These are phyloP conservation scores for Boletus pseudo-olivaceus DNA, from an alignment of 768 basidiomycete species.

Conservation along the genomic window DNA sequence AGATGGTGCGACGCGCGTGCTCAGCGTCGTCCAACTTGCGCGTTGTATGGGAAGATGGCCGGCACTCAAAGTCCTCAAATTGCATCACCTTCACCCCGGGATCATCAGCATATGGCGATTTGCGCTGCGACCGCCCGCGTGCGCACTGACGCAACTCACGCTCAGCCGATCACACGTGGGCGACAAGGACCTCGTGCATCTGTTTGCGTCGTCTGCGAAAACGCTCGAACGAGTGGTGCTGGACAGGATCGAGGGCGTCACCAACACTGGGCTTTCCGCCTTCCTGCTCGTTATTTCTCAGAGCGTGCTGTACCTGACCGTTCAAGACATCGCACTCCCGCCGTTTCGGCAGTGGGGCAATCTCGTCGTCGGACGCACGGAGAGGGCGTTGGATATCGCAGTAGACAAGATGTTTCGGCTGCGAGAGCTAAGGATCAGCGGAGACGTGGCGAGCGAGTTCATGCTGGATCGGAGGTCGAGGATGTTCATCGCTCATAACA, in stretches of 20 bases:
- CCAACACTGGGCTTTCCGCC: slow-evolving; percentile 13
- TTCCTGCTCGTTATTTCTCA: slow-evolving; percentile 13
- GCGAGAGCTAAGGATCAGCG: slow-evolving; percentile 15
- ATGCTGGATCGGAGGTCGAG: slow-evolving; percentile 22
- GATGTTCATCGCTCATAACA: slow-evolving; percentile 7
- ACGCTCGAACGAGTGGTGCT: slow-evolving; percentile 20
- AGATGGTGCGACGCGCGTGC: neutral
- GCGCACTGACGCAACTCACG: slow-evolving; percentile 18
- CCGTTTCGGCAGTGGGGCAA: slow-evolving; percentile 15
- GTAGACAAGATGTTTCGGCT: slow-evolving; percentile 20
- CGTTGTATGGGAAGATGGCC: slow-evolving; percentile 20
- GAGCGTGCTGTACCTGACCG: slow-evolving; percentile 10
- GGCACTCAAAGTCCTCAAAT: slow-evolving; percentile 6
- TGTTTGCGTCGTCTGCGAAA: slow-evolving; percentile 7
- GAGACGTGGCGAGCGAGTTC: slow-evolving; percentile 24
- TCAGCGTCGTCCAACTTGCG: slow-evolving; percentile 16
- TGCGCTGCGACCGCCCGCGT: slow-evolving; percentile 9
- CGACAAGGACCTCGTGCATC: slow-evolving; percentile 18
- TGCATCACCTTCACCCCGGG: slow-evolving; percentile 16
- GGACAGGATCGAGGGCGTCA: slow-evolving; percentile 16
- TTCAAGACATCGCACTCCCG: slow-evolving; percentile 20
- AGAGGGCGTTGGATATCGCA: slow-evolving; percentile 18
- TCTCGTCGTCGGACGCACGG: slow-evolving; percentile 16
- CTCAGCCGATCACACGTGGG: slow-evolving; percentile 12
- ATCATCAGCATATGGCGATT: slow-evolving; percentile 11